Evolutionary conservation across 164 flowering plant species (phyloP), one percentile per base, ranked within the genome.

Genomic region (Annona cherimola): DNA sequence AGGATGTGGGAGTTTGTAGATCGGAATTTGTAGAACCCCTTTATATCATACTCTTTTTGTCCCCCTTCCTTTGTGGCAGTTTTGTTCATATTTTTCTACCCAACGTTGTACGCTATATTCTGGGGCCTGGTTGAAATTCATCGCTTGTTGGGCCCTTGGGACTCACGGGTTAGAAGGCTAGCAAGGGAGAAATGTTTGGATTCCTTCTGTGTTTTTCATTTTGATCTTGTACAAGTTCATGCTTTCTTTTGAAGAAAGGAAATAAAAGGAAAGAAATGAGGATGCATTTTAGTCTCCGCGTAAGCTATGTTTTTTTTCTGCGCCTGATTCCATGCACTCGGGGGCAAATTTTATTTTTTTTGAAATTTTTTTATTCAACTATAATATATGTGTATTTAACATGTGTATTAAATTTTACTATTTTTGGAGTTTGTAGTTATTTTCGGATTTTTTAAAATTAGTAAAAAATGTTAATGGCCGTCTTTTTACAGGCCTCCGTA

Each of bases 1-100:
- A 89, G 98, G 75, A 93, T 93, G 0, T 91, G 93, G 89, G 94
- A 91, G 4, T 92, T 95, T 76, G 81, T 95, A 5, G 82, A 89
- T 74, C 83, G 88, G 81, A 90, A 78, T 72, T 79, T 92, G 73
- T 92, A 83, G 87, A 55, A 55, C 59, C 14, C 20, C 14, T 9
- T 50, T 50, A n/a, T n/a, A 50, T 50, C 2, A 50, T 50, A 50
- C 55, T 14, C 7, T 5, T 50, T 50, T 50, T 14, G 41, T 19
- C 19, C 14, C 57, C 57, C 6, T 7, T 61, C 2, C 19, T n/a
- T 19, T 61, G 9, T n/a, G n/a, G 35, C 0, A 12, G 67, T 63
- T 11, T 26, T 63, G 45, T 41, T 39, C 5, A 63, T 63, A 63
- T 63, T 8, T 40, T 4, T n/a, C n/a, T n/a, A n/a, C n/a, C n/a